Percentiles rank a stretch among this genome's conserved stretches.
phyloP scores from a whole-genome alignment of 257 asterid genomes.

The Prunella vulgaris region DNA sequence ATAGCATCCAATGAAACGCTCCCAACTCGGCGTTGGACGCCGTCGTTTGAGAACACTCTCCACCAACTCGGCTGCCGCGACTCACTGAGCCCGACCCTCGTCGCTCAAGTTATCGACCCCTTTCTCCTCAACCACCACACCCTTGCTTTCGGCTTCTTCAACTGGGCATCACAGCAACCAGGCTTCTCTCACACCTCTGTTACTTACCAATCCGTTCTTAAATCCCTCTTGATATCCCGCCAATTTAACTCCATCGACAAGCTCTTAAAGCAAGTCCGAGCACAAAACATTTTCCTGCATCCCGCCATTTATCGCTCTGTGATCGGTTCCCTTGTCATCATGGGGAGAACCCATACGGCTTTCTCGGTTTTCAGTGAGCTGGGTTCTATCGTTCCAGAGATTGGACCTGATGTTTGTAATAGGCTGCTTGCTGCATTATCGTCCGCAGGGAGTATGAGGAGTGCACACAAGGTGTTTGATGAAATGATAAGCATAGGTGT shows the following conservation, averaged over 20 bases:
- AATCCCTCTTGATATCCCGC: constrained; percentile 66
- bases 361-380: constrained; percentile 49
- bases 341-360: constrained; percentile 50
- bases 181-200: constrained; percentile 62
- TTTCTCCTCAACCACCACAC: constrained; percentile 70
- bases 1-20: constrained; percentile 30
- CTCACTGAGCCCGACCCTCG: constrained; percentile 57
- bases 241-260: constrained; percentile 53
- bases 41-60: constrained; percentile 68
- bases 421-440: constrained; percentile 70
- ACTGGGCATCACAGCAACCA: constrained; percentile 97
- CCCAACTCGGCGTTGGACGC: constrained; percentile 54
- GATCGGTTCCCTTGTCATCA: constrained; percentile 44
- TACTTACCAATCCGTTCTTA: constrained; percentile 67
- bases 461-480: constrained; percentile 58
- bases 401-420: constrained; percentile 62
- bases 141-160: constrained; percentile 86
- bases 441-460: constrained; percentile 44
- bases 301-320: constrained; percentile 44
- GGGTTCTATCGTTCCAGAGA: constrained; percentile 22
- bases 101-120: constrained; percentile 79
- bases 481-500: constrained; percentile 57
- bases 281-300: constrained; percentile 39
- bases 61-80: constrained; percentile 67
- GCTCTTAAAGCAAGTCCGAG: constrained; percentile 52